Percentiles rank a stretch among this genome's conserved stretches.
Evolutionary conservation across 257 asterid genomes (phyloP).

Genomic region (Echium plantagineum): DNA sequence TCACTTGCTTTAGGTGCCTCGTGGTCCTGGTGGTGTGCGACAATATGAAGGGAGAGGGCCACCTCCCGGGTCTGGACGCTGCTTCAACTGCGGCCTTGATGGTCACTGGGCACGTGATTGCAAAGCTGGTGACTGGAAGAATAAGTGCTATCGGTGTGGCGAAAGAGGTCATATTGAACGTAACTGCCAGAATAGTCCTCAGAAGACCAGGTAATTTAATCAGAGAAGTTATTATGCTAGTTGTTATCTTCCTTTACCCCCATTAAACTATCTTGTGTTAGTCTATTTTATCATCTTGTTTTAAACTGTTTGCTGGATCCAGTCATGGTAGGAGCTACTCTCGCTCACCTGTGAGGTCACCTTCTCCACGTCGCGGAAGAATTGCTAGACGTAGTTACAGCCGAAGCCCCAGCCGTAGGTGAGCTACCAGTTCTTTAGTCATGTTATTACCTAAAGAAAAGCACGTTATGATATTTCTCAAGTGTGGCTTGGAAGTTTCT

Average conservation of each 20-base stretch:
- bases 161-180: conserved; percentile 94
- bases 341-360: conserved; percentile 74
- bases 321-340: conserved; percentile 51
- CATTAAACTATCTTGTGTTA: neutral
- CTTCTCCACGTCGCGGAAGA: conserved; percentile 67
- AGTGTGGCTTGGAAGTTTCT: too few species aligned
- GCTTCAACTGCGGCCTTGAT: conserved; percentile 96
- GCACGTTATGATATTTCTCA: too few species aligned
- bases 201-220: conserved; percentile 48
- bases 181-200: conserved; percentile 88
- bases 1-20: conserved; percentile 54
- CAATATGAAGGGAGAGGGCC: conserved; percentile 86
- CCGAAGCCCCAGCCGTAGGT: conserved; percentile 39
- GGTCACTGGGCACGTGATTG: conserved; percentile 99
- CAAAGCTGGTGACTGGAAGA: conserved; percentile 98
- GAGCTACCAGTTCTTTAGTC: conserved; percentile 26
- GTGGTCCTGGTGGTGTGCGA: conserved; percentile 93
- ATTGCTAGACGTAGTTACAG: conserved; percentile 62
- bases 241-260: neutral
- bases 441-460: neutral
- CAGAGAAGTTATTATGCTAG: neutral
- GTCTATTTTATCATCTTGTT: neutral
- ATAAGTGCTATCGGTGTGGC: conserved; percentile 92
- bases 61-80: conserved; percentile 98
- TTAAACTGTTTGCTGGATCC: conserved; percentile 16